These are phyloP conservation scores for Epichloe uncinata DNA, from an alignment of 2,329 filamentous ascomycete species.

Conservation along the genomic window DNA sequence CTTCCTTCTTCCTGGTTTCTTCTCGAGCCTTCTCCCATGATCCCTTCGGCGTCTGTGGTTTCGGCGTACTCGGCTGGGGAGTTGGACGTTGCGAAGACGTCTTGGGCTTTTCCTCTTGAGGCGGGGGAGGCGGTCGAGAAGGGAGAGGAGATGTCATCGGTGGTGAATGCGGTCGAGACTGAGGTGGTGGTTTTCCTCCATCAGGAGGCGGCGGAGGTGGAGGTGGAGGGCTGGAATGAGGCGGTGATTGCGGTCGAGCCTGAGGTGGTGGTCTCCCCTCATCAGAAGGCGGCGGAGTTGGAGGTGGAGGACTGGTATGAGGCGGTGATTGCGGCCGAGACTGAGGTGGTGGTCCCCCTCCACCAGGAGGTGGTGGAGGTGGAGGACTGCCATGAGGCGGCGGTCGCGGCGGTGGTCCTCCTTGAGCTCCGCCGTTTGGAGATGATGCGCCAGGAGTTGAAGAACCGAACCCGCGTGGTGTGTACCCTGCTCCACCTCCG, in stretches of 20 bases:
- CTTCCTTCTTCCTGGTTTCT: slow-evolving; percentile 49
- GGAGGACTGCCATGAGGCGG: slow-evolving; percentile 14
- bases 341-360: slow-evolving; percentile 4
- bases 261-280: not conserved
- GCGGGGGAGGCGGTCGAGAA: slow-evolving; percentile 2
- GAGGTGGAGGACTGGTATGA: not conserved
- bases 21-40: slow-evolving; percentile 59
- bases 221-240: not conserved
- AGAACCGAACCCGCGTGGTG: slow-evolving; percentile 17
- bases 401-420: slow-evolving; percentile 14
- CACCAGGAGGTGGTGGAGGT: slow-evolving; percentile 1
- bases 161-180: not conserved
- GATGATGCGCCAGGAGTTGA: slow-evolving; percentile 17
- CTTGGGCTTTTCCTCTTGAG: slow-evolving; percentile 10
- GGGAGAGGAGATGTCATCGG: not conserved
- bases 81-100: slow-evolving; percentile 9
- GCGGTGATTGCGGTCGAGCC: slow-evolving; percentile 5
- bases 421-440: slow-evolving; percentile 19
- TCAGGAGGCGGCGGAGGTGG: not conserved
- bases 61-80: slow-evolving; percentile 11
- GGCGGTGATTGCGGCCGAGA: slow-evolving; percentile 5
- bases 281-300: not conserved
- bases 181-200: not conserved
- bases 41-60: slow-evolving; percentile 24
- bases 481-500: slow-evolving; percentile 7